phyloP scores from a whole-genome alignment of 1,284 basidiomycete genomes.

The Clitocybe nebularis region DNA sequence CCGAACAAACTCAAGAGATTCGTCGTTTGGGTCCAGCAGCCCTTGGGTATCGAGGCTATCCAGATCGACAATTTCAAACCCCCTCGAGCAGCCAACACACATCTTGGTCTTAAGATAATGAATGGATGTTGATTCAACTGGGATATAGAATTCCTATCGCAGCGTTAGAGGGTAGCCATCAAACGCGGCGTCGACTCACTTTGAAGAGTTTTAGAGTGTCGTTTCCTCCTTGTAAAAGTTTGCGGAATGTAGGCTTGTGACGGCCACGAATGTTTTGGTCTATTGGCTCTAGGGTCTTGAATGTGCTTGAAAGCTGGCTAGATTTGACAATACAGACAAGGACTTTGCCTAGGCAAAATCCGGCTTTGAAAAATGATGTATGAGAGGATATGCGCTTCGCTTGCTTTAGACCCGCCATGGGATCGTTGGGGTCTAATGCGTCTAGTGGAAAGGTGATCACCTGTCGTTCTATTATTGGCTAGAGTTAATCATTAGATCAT shows the following conservation, averaged over 20 bases:
- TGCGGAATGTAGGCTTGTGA: slow-evolving; percentile 91
- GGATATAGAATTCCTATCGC: slow-evolving; percentile 93
- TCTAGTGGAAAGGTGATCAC: slow-evolving; percentile 97
- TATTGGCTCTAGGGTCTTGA: slow-evolving; percentile 96
- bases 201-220: slow-evolving; percentile 94
- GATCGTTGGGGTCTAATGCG: slow-evolving; percentile 87
- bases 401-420: slow-evolving; percentile 86
- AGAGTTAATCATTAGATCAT: slow-evolving; percentile 4
- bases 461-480: slow-evolving; percentile 66
- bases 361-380: slow-evolving; percentile 97
- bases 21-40: slow-evolving; percentile 90
- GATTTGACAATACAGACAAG: slow-evolving; percentile 98
- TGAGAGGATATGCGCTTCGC: slow-evolving; percentile 95
- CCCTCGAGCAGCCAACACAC: slow-evolving; percentile 95
- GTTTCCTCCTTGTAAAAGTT: slow-evolving; percentile 90
- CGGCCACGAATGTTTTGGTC: slow-evolving; percentile 83
- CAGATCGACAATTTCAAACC: slow-evolving; percentile 99
- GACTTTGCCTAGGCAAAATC: slow-evolving; percentile 89
- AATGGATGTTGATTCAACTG: slow-evolving; percentile 93
- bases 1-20: slow-evolving; percentile 90
- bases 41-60: slow-evolving; percentile 98
- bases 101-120: slow-evolving; percentile 98
- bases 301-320: slow-evolving; percentile 90
- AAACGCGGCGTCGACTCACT: slow-evolving; percentile 40
- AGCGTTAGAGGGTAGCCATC: slow-evolving; percentile 7